These are phyloP conservation scores for Nelumbo lutea DNA, from an alignment of 164 flowering plant genomes.

Conservation along the genomic window DNA sequence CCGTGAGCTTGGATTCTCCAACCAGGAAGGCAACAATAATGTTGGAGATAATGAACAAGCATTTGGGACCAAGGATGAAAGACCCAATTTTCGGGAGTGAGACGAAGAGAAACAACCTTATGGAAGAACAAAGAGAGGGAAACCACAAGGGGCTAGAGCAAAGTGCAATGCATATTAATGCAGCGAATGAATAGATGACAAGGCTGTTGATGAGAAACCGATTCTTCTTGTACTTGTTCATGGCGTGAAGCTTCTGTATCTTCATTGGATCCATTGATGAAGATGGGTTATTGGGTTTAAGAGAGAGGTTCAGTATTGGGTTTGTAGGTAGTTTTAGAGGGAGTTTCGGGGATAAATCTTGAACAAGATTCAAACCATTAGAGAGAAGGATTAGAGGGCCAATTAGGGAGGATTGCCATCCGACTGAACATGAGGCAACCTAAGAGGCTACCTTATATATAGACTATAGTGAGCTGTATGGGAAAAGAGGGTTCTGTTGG, in stretches of 20 bases:
- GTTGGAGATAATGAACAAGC: slow-evolving; percentile 51
- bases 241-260: slow-evolving; percentile 35
- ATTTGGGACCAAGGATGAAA: slow-evolving; percentile 34
- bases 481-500: slow-evolving; percentile 8
- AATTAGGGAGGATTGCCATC: slow-evolving; percentile 17
- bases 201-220: slow-evolving; percentile 26
- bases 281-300: neutral
- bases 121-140: slow-evolving; percentile 28
- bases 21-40: slow-evolving; percentile 49
- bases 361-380: neutral
- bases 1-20: slow-evolving; percentile 45
- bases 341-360: slow-evolving; percentile 1
- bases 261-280: slow-evolving; percentile 36
- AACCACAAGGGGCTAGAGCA: slow-evolving; percentile 41
- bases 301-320: neutral
- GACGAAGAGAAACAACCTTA: slow-evolving; percentile 26
- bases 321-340: slow-evolving; percentile 2
- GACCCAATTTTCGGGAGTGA: slow-evolving; percentile 32
- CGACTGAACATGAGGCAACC: slow-evolving; percentile 26
- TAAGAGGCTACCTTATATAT: slow-evolving; percentile 33
- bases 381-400: slow-evolving; percentile 2
- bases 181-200: slow-evolving; percentile 30
- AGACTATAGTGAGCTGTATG: neutral
- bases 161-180: slow-evolving; percentile 28
- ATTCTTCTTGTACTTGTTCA: slow-evolving; percentile 45